phyloP scores from a whole-genome alignment of 306 rosid genomes.

The Lupinus albus region DNA sequence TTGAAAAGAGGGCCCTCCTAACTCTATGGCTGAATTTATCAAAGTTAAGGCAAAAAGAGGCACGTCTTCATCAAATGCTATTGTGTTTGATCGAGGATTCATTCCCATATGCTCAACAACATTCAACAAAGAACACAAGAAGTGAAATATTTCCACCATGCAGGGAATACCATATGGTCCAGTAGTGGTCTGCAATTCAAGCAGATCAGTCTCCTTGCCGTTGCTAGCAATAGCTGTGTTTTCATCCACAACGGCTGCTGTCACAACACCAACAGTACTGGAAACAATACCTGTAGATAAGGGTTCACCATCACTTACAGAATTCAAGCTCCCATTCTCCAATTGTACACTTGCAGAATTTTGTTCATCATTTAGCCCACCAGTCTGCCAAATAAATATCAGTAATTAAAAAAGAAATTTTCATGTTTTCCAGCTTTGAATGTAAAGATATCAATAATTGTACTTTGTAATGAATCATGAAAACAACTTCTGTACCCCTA shows the following conservation, averaged over 20 bases:
- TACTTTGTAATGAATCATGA: no score
- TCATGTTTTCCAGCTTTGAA: no score
- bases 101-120: slow-evolving; percentile 78
- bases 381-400: no score
- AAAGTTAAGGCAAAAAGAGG: slow-evolving; percentile 94
- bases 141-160: slow-evolving; percentile 95
- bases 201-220: slow-evolving; percentile 59
- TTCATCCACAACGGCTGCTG: slow-evolving; percentile 52
- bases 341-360: no score
- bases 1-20: slow-evolving; percentile 88
- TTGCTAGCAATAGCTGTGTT: slow-evolving; percentile 46
- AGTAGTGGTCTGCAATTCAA: slow-evolving; percentile 65
- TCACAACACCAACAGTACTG: background rate
- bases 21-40: slow-evolving; percentile 90
- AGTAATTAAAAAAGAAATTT: no score
- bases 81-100: slow-evolving; percentile 73
- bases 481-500: no score
- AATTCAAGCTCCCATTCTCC: no score
- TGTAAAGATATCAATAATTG: no score
- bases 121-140: slow-evolving; percentile 82
- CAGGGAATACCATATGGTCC: slow-evolving; percentile 91
- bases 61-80: slow-evolving; percentile 92
- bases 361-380: no score
- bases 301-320: no score
- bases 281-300: no score